Conservation (phyloP, 116 monocot species). For the Zostera marina region DNA sequence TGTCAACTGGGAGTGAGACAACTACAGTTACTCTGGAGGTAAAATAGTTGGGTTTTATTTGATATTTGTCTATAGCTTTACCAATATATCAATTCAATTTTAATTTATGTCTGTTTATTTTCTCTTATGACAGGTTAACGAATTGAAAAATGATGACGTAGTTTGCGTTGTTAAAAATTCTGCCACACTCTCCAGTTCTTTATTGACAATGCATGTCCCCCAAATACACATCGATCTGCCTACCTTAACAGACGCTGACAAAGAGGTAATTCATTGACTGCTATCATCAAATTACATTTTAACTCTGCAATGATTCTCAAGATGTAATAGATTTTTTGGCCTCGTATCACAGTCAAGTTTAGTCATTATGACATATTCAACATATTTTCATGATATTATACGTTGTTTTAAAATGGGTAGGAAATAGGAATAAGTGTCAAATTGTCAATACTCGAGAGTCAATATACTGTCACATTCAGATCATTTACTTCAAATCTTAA, state of each 20-base stretch:
- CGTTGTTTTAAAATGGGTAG: no score
- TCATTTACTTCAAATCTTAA: no score
- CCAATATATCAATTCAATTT: background rate
- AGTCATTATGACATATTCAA: no score
- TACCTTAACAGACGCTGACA: conserved; percentile 19
- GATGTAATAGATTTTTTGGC: no score
- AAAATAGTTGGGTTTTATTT: conserved; percentile 3
- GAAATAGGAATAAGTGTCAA: no score
- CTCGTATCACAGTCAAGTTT: no score
- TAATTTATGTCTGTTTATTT: background rate
- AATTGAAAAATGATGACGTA: conserved; percentile 23
- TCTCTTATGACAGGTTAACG: conserved; percentile 13
- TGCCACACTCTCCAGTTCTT: conserved; percentile 18
- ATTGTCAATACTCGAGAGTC: no score
- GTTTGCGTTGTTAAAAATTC: conserved; percentile 19
- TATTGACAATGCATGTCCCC: conserved; percentile 23
- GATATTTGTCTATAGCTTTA: no score
- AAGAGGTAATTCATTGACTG: conserved; percentile 8
- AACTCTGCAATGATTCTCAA: no score
- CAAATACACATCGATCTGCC: conserved; percentile 18
- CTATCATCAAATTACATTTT: no score
- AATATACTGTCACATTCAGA: no score
- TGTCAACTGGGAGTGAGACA: conserved; percentile 77
- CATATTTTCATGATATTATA: no score
- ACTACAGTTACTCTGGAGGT: conserved; percentile 79